A percentile compares a stretch with the other conserved stretches of the same genome.
These are phyloP conservation scores for Pterothamnion heteromorphum DNA, from an alignment of 31 red algal species.

Conservation along the genomic window DNA sequence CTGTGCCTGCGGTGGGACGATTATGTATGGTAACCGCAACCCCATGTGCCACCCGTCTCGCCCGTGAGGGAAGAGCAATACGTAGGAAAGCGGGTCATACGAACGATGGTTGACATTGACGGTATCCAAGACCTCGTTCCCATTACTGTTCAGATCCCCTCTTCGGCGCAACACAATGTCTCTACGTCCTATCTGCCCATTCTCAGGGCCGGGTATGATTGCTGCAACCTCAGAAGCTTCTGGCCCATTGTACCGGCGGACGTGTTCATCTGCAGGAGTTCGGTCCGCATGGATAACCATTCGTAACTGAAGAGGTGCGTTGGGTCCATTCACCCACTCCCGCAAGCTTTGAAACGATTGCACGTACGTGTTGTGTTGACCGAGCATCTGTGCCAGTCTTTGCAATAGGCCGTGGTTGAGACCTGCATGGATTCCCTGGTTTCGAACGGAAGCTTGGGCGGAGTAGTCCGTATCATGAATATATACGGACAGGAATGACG, in stretches of 20 bases:
- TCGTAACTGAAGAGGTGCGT: too few species aligned
- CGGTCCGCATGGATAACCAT: too few species aligned
- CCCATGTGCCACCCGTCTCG: not conserved
- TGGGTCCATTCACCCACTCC: too few species aligned
- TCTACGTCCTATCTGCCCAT: not conserved
- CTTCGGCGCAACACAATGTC: not conserved
- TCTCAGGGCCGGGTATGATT: not conserved
- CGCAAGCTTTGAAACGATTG: too few species aligned
- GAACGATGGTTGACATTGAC: not conserved
- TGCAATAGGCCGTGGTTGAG: not conserved
- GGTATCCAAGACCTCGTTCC: not conserved
- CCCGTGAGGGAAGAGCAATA: not conserved
- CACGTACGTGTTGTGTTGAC: not conserved
- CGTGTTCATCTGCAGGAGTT: not conserved
- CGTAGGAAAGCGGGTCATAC: slow-evolving; percentile 20
- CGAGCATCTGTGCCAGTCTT: not conserved
- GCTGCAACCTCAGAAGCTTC: not conserved
- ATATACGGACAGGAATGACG: slow-evolving; percentile 30
- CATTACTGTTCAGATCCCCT: not conserved
- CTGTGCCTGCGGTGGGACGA: too few species aligned
- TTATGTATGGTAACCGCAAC: too few species aligned
- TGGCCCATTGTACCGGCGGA: not conserved
- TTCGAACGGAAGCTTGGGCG: not conserved
- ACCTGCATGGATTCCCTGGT: not conserved
- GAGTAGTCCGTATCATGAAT: slow-evolving; percentile 25